These are phyloP conservation scores for Polyporus tsugae DNA, from an alignment of 1,284 basidiomycete genomes.

Conservation along the genomic window DNA sequence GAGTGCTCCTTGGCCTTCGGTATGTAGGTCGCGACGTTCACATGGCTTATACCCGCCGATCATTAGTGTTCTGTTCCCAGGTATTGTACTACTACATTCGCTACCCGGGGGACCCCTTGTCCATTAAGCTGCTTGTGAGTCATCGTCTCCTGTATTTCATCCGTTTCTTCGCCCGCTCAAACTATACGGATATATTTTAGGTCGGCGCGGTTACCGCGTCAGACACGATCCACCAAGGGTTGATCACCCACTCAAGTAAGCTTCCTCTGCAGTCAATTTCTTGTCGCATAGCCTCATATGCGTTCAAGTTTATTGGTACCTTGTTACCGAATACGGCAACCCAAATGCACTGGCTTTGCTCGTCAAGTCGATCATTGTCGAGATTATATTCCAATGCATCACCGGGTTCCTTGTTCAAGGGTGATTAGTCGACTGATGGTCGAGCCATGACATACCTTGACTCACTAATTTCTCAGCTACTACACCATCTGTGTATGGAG, in stretches of 20 bases:
- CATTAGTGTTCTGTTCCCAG: slow-evolving; percentile 61
- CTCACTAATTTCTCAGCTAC: slow-evolving; percentile 46
- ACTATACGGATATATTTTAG: not conserved
- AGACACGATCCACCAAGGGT: slow-evolving; percentile 56
- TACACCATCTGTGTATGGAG: slow-evolving; percentile 61
- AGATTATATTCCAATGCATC: slow-evolving; percentile 62
- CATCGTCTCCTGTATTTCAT: not conserved
- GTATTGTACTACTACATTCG: slow-evolving; percentile 62
- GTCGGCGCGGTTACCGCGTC: slow-evolving; percentile 54
- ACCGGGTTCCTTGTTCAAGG: slow-evolving; percentile 62
- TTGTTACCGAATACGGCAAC: slow-evolving; percentile 57
- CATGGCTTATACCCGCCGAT: not conserved
- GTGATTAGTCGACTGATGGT: slow-evolving; percentile 40
- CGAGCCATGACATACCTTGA: not conserved
- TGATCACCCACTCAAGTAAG: slow-evolving; percentile 63
- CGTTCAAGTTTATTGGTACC: slow-evolving; percentile 60
- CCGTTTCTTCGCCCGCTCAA: not conserved
- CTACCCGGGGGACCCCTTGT: slow-evolving; percentile 60
- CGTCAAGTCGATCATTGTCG: slow-evolving; percentile 57
- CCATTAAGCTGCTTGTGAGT: slow-evolving; percentile 56
- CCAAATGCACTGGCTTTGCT: slow-evolving; percentile 40
- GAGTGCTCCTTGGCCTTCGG: slow-evolving; percentile 11
- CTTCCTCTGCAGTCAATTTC: slow-evolving; percentile 4
- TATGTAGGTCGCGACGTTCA: no score
- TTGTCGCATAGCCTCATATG: not conserved